These are phyloP conservation scores for Plectosphaerella cucumerina DNA, from an alignment of 2,329 filamentous ascomycete species.

Conservation along the genomic window DNA sequence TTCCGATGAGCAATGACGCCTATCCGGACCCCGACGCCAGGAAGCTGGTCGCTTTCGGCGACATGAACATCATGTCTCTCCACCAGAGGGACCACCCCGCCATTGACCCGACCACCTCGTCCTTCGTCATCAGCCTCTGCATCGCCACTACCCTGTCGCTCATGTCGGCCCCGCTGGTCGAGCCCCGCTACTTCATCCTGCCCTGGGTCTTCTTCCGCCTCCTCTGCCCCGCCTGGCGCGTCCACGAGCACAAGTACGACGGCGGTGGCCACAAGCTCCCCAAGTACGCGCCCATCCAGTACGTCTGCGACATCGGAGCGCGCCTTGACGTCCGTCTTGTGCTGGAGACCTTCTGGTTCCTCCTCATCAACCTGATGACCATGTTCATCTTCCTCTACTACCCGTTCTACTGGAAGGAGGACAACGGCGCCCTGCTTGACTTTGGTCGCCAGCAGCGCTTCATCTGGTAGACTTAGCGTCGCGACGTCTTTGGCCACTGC, in stretches of 20 bases:
- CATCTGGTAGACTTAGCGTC: conserved; percentile 76
- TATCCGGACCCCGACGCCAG: not conserved
- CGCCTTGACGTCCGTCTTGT: conserved; percentile 42
- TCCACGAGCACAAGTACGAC: conserved; percentile 4
- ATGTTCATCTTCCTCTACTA: conserved; percentile 67
- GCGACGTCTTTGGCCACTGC: too few species aligned
- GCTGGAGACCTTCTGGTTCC: conserved; percentile 66
- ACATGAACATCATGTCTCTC: not conserved
- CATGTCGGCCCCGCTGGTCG: conserved; percentile 84
- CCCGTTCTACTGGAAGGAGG: conserved; percentile 62
- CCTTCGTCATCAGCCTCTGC: conserved; percentile 55
- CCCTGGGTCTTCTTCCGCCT: conserved; percentile 93
- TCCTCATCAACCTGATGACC: conserved; percentile 59
- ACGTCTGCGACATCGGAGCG: not conserved
- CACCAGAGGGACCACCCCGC: not conserved
- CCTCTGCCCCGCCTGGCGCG: conserved; percentile 57
- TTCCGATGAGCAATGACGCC: not conserved
- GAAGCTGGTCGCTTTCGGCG: not conserved
- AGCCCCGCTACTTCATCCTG: conserved; percentile 93
- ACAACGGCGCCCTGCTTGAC: conserved; percentile 48
- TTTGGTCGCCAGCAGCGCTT: conserved; percentile 65
- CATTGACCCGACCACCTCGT: conserved; percentile 33
- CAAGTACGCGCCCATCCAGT: too few species aligned
- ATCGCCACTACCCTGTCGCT: conserved; percentile 72
- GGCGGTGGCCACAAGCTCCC: not conserved